phyloP scores from a whole-genome alignment of 257 asterid genomes.

The Nemophila menziesii region DNA sequence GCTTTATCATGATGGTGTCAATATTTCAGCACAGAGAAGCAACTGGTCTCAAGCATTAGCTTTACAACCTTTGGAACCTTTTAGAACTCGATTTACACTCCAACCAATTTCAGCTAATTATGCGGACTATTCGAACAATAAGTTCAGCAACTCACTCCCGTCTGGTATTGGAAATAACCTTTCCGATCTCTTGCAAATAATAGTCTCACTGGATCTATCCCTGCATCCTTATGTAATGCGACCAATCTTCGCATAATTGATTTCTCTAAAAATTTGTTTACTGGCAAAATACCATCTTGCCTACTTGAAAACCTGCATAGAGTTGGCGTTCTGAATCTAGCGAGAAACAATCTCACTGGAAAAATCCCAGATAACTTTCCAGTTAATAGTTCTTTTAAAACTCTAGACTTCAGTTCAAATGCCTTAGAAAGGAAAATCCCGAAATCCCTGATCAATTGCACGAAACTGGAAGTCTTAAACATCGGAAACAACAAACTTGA shows the following conservation, averaged over 20 bases:
- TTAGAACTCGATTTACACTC: slow-evolving; percentile 36
- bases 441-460: slow-evolving; percentile 31
- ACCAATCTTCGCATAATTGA: slow-evolving; percentile 28
- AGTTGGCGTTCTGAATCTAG: no score
- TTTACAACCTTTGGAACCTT: slow-evolving; percentile 17
- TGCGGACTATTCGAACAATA: no score
- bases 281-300: no score
- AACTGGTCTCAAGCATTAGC: slow-evolving; percentile 22
- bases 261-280: slow-evolving; percentile 38
- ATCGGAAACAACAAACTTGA: no score
- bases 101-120: slow-evolving; percentile 20
- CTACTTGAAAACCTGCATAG: no score
- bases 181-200: slow-evolving; percentile 36
- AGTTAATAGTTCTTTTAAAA: no score
- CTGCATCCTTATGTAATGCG: slow-evolving; percentile 45
- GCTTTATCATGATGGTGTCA: slow-evolving; percentile 28
- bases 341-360: slow-evolving; percentile 15
- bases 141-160: slow-evolving; percentile 15
- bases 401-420: no score
- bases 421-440: slow-evolving; percentile 28
- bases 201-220: slow-evolving; percentile 27
- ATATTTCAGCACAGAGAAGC: no score
- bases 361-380: slow-evolving; percentile 26
- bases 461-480: slow-evolving; percentile 19
- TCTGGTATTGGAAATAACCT: slow-evolving; percentile 15